These are phyloP conservation scores for Phytophthora multivora DNA, from an alignment of 352 stramenopile genomes.

Conservation along the genomic window DNA sequence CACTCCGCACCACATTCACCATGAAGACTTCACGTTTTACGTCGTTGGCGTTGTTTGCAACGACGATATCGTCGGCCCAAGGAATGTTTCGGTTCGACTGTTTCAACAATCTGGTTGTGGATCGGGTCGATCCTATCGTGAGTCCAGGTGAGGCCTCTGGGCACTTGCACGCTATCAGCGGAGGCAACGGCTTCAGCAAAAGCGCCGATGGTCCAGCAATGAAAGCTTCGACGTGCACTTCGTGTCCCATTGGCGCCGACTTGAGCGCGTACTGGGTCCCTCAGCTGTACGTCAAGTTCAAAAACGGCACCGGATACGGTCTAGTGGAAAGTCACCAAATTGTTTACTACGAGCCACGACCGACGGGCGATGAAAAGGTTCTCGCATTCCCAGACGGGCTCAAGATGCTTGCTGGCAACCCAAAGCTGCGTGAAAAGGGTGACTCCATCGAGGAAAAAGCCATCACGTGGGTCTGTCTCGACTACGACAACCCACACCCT, in stretches of 20 bases:
- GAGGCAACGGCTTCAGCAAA: constrained; percentile 57
- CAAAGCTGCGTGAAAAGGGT: constrained; percentile 33
- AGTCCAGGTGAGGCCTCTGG: constrained; percentile 23
- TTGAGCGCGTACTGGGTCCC: constrained; percentile 60
- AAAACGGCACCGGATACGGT: constrained; percentile 58
- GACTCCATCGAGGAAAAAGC: constrained; percentile 47
- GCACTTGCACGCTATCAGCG: constrained; percentile 51
- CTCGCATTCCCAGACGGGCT: constrained; percentile 48
- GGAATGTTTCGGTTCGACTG: constrained; percentile 59
- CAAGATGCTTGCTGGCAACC: constrained; percentile 56
- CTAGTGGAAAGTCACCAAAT: constrained; percentile 59
- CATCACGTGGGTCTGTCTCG: constrained; percentile 53
- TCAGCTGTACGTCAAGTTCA: constrained; percentile 58
- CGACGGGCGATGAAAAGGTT: constrained; percentile 38
- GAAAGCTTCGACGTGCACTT: constrained; percentile 52
- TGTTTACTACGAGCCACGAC: constrained; percentile 53
- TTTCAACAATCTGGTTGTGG: constrained; percentile 61
- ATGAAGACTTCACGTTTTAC: constrained; percentile 15
- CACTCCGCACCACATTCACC: background rate
- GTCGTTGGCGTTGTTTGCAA: constrained; percentile 2
- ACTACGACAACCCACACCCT: constrained; percentile 46
- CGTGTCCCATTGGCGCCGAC: constrained; percentile 51
- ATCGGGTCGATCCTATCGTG: constrained; percentile 55
- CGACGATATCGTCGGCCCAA: background rate
- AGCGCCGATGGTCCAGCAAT: constrained; percentile 42